Evolutionary conservation across 371 early-diverging fungal genomes (phyloP).

Genomic region (Mucor velutinosus): DNA sequence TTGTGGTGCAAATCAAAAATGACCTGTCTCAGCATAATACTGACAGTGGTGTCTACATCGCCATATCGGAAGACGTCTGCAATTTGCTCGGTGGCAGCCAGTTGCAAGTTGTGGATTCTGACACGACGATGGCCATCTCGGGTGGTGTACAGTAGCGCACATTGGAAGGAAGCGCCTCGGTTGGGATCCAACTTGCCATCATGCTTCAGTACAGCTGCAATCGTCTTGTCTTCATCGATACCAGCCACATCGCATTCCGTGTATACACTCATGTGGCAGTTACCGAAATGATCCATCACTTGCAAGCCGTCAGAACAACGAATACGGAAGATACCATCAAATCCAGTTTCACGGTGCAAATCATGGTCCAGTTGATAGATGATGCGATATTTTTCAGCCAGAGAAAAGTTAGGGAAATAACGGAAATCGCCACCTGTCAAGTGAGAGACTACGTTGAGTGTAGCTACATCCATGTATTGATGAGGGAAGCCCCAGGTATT

Average conservation of each 20-base stretch:
- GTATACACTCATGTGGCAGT: conserved; percentile 91
- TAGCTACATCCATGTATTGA: conserved; percentile 89
- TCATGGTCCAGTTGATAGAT: conserved; percentile 75
- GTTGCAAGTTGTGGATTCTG: conserved; percentile 85
- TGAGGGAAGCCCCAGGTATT: conserved; percentile 89
- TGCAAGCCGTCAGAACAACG: conserved; percentile 90
- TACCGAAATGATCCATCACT: conserved; percentile 91
- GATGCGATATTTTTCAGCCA: conserved; percentile 70
- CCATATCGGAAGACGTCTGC: conserved; percentile 91
- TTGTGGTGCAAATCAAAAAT: conserved; percentile 71
- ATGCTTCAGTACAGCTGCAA: conserved; percentile 87
- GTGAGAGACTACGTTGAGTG: conserved; percentile 71
- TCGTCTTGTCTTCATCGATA: conserved; percentile 85
- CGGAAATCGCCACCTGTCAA: conserved; percentile 88
- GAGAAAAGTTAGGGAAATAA: conserved; percentile 79
- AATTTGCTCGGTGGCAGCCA: conserved; percentile 77
- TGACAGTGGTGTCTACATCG: conserved; percentile 90
- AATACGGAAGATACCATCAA: conserved; percentile 88
- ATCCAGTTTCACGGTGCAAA: conserved; percentile 81
- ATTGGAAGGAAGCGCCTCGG: conserved; percentile 84
- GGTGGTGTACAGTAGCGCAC: conserved; percentile 92
- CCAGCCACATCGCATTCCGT: conserved; percentile 94
- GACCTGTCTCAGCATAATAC: conserved; percentile 81
- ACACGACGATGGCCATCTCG: conserved; percentile 87
- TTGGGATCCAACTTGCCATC: conserved; percentile 92